phyloP scores from a whole-genome alignment of 176 grass and related monocot genomes.

The Microstegium vimineum region DNA sequence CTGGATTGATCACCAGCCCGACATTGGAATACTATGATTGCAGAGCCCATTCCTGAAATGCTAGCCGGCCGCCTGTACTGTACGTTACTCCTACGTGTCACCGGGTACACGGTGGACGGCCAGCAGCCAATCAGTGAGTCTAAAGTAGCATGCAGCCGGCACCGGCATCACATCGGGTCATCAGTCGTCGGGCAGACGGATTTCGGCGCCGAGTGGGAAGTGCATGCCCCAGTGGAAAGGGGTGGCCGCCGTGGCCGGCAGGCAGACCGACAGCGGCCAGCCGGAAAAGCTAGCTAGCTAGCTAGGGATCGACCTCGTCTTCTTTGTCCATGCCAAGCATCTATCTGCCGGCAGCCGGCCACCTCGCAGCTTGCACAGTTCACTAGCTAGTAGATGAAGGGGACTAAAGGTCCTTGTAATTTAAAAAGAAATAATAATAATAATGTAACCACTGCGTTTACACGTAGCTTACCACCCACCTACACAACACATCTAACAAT shows the following conservation, averaged over 20 bases:
- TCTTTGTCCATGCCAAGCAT: neutral
- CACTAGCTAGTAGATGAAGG: too few relatives aligned
- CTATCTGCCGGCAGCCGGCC: neutral
- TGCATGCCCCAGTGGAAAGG: neutral
- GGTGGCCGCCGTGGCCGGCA: too few relatives aligned
- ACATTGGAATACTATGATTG: neutral
- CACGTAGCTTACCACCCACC: too few relatives aligned
- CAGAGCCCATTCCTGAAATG: neutral
- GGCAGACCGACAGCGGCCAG: neutral
- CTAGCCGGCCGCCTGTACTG: neutral
- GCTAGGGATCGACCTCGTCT: neutral
- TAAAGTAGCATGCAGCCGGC: constrained; percentile 31
- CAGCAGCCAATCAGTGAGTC: neutral
- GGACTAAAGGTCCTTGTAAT: too few relatives aligned
- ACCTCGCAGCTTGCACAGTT: neutral
- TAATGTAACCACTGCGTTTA: too few relatives aligned
- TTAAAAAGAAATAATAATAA: too few relatives aligned
- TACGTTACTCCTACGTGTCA: constrained; percentile 11
- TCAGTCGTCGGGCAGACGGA: neutral
- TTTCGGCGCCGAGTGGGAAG: constrained; percentile 33
- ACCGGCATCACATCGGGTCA: neutral
- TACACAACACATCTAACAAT: too few relatives aligned
- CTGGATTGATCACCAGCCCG: neutral
- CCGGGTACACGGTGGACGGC: too few relatives aligned
- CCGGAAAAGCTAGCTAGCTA: too few relatives aligned